These are phyloP conservation scores for Helichrysum umbraculigerum DNA, from an alignment of 129 eudicot species.

Conservation along the genomic window DNA sequence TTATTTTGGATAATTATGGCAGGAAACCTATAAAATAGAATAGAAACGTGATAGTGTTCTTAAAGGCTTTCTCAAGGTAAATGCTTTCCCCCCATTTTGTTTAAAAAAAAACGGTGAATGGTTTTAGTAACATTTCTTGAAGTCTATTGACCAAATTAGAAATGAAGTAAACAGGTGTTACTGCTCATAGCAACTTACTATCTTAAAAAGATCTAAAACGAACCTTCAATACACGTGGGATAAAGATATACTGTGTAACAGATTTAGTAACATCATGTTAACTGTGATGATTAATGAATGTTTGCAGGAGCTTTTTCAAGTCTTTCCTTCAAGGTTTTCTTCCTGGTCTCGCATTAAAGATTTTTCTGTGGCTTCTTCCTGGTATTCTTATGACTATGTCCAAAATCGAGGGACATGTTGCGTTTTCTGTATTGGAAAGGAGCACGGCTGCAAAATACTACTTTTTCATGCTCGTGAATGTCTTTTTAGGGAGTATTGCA, in stretches of 20 bases:
- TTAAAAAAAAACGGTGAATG: too few species aligned
- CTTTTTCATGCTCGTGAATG: conserved; percentile 91
- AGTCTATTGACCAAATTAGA: neutral
- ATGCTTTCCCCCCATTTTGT: too few species aligned
- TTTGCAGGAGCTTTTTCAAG: conserved; percentile 76
- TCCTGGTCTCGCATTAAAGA: conserved; percentile 91
- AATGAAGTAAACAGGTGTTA: too few species aligned
- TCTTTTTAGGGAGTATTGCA: conserved; percentile 83
- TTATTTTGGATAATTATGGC: too few species aligned
- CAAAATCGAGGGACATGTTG: conserved; percentile 88
- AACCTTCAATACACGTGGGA: neutral
- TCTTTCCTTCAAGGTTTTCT: conserved; percentile 95
- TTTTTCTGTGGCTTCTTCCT: conserved; percentile 80
- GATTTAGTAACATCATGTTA: neutral
- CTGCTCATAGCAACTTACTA: neutral
- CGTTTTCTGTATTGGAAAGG: conserved; percentile 70
- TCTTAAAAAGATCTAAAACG: too few species aligned
- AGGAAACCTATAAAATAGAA: too few species aligned
- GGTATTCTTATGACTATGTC: conserved; percentile 83
- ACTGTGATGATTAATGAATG: conserved; percentile 1
- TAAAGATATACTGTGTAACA: neutral
- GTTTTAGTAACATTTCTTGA: too few species aligned
- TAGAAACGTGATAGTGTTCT: too few species aligned
- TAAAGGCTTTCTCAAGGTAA: too few species aligned
- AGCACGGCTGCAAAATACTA: conserved; percentile 81